phyloP scores from a whole-genome alignment of 352 stramenopile species.

The Phytophthora meadii region DNA sequence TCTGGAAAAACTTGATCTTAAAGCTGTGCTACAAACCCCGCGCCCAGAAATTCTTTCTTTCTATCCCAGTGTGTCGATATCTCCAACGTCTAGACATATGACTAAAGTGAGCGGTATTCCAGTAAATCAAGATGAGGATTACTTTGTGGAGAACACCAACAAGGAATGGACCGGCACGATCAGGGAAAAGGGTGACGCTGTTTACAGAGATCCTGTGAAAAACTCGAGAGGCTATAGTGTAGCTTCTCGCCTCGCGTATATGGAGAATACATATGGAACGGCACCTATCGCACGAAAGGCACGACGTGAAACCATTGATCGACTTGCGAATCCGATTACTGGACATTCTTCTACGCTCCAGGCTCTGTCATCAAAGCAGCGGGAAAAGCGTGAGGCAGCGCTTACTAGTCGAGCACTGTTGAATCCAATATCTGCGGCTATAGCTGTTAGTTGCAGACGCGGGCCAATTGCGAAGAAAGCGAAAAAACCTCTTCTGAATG shows the following conservation, averaged over 20 bases:
- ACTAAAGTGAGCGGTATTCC: neutral
- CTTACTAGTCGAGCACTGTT: slow-evolving; percentile 16
- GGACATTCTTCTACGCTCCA: slow-evolving; percentile 71
- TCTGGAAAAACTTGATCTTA: slow-evolving; percentile 69
- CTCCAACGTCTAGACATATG: slow-evolving; percentile 2
- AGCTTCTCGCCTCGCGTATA: slow-evolving; percentile 50
- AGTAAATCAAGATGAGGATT: slow-evolving; percentile 4
- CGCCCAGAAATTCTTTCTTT: slow-evolving; percentile 63
- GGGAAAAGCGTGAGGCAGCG: slow-evolving; percentile 55
- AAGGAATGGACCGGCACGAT: neutral
- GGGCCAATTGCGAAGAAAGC: slow-evolving; percentile 9
- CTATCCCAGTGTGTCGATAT: slow-evolving; percentile 23
- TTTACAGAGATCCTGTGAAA: slow-evolving; percentile 10
- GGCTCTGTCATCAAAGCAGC: slow-evolving; percentile 61
- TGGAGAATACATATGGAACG: slow-evolving; percentile 75
- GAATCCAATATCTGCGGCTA: slow-evolving; percentile 24
- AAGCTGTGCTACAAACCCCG: slow-evolving; percentile 63
- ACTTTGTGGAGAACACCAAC: neutral
- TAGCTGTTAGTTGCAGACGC: slow-evolving; percentile 22
- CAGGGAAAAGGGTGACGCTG: slow-evolving; percentile 5
- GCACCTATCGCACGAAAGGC: slow-evolving; percentile 48
- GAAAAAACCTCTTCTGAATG: slow-evolving; percentile 5
- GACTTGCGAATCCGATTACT: slow-evolving; percentile 75
- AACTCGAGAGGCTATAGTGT: neutral
- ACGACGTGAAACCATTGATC: slow-evolving; percentile 64